Conservation (phyloP, 1,284 basidiomycete species). For the Ganoderma boninense region DNA sequence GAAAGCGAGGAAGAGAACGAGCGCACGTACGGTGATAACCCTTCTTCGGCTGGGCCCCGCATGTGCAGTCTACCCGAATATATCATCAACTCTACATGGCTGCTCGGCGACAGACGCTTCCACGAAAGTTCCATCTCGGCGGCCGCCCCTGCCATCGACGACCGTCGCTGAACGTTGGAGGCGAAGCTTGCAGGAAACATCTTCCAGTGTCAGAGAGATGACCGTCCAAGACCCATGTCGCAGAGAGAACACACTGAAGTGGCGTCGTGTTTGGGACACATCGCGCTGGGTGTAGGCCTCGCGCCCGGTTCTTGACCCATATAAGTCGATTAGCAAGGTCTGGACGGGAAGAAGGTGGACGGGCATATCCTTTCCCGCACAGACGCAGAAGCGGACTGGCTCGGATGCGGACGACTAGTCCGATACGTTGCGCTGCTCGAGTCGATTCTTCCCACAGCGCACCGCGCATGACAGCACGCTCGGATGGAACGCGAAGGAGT, state of each 20-base stretch:
- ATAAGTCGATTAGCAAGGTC: neutral
- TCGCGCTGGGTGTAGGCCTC: neutral
- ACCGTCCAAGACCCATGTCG: neutral
- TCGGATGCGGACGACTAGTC: neutral
- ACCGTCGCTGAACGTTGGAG: neutral
- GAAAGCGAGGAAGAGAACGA: neutral
- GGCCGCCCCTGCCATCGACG: neutral
- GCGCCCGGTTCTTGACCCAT: neutral
- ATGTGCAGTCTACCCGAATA: neutral
- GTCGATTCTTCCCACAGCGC: neutral
- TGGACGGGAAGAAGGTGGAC: neutral
- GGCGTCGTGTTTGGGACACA: conserved; percentile 2
- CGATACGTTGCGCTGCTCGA: neutral
- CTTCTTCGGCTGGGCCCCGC: neutral
- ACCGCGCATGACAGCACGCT: conserved; percentile 16
- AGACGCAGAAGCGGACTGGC: neutral
- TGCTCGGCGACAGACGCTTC: neutral
- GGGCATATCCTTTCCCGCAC: neutral
- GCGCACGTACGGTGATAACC: conserved; percentile 1
- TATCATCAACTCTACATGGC: neutral
- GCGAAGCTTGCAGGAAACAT: neutral
- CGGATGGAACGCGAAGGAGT: conserved; percentile 18
- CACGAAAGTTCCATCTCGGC: neutral
- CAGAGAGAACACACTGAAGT: neutral
- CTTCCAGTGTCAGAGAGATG: neutral